These are phyloP conservation scores for Labyrinthula sp. DNA, from an alignment of 352 stramenopile genomes.

Conservation along the genomic window DNA sequence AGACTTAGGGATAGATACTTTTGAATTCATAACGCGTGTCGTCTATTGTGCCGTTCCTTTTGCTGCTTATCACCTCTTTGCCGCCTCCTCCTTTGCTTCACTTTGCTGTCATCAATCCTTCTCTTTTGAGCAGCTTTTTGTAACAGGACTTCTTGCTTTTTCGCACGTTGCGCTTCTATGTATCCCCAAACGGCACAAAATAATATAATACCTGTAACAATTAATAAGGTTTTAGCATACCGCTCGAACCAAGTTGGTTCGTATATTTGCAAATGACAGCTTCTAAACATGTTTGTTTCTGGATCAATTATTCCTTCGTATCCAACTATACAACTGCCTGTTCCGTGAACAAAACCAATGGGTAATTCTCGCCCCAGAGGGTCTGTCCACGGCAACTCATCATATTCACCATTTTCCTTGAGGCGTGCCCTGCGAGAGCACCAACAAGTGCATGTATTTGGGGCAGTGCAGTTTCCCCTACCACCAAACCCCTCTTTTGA, in stretches of 20 bases:
- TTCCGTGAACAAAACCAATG: constrained; percentile 67
- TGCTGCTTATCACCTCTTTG: no score
- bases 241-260: constrained; percentile 53
- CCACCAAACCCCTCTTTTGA: constrained; percentile 49
- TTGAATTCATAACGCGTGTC: no score
- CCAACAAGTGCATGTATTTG: constrained; percentile 63
- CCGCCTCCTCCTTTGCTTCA: no score
- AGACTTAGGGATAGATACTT: no score
- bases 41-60: no score
- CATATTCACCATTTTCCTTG: constrained; percentile 19
- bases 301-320: constrained; percentile 72
- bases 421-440: constrained; percentile 42
- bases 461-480: constrained; percentile 73
- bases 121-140: no score
- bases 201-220: constrained; percentile 39
- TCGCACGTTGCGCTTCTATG: no score
- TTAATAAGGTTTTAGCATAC: constrained; percentile 24
- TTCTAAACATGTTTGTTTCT: constrained; percentile 55
- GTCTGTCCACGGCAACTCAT: constrained; percentile 48
- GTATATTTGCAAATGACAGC: constrained; percentile 81
- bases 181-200: constrained; percentile 45
- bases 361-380: constrained; percentile 47
- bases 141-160: no score
- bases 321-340: constrained; percentile 59
- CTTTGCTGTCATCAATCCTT: no score